Percentiles rank a stretch among this genome's conserved stretches.
phyloP scores from a whole-genome alignment of 2,329 filamentous ascomycete species.

The Ploettnerulaceae sp. region DNA sequence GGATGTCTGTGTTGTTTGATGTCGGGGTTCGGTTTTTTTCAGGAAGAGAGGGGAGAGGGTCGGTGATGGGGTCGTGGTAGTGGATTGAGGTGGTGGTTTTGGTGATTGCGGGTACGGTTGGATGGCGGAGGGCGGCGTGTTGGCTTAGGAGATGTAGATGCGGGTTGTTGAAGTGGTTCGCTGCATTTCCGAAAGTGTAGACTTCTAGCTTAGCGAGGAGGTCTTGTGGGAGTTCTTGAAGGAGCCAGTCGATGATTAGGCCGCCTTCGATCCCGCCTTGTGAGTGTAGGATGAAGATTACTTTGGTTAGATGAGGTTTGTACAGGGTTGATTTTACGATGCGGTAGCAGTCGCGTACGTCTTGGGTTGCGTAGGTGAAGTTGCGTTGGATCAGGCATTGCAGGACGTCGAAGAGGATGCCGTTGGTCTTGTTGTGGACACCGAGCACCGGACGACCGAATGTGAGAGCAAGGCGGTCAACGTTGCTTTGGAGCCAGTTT shows the following conservation, averaged over 20 bases:
- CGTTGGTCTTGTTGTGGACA: conserved; percentile 68
- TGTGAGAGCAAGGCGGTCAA: conserved; percentile 65
- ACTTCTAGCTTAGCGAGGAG: conserved; percentile 66
- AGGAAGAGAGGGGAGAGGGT: neutral
- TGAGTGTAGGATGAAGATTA: conserved; percentile 70
- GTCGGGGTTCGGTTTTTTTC: neutral
- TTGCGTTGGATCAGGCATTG: conserved; percentile 75
- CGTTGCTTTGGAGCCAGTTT: conserved; percentile 65
- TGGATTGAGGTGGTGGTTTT: conserved; percentile 19
- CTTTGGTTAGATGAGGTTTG: conserved; percentile 57
- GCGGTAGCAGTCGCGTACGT: conserved; percentile 58
- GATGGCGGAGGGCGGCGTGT: conserved; percentile 35
- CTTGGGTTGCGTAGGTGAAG: conserved; percentile 65
- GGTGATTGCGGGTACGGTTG: conserved; percentile 37
- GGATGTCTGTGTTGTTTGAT: too few species aligned
- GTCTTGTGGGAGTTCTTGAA: conserved; percentile 64
- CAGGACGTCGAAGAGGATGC: conserved; percentile 70
- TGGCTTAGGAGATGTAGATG: conserved; percentile 48
- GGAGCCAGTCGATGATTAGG: conserved; percentile 70
- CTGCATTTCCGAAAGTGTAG: conserved; percentile 72
- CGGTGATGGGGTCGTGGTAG: conserved; percentile 23
- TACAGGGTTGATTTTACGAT: conserved; percentile 60
- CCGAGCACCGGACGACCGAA: conserved; percentile 68
- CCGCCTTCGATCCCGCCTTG: conserved; percentile 73
- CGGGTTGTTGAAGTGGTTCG: conserved; percentile 80